Evolutionary conservation across 148 eudicot genomes (phyloP), one percentile per base, ranked within the genome.

Genomic region (Cornus controversa): DNA sequence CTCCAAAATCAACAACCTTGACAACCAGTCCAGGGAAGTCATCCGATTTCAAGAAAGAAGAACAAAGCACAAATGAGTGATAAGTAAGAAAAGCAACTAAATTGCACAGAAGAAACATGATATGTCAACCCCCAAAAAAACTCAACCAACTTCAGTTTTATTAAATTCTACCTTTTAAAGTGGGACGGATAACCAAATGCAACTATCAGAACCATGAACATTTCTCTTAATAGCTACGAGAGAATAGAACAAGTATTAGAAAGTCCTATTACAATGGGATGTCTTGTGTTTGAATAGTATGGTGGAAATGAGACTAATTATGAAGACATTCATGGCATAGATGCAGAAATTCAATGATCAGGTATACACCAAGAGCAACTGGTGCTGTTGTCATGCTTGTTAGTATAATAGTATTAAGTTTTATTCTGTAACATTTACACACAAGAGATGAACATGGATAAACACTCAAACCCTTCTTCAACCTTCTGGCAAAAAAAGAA

Each of bases 1-100:
- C 86, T 79, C 93, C 96, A 83, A 91, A 90, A 85, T 91, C 96
- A 72, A 91, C 93, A 75, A 91, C 90, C 83, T 91, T 91, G 40
- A 88, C 86, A 40, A 84, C 88, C 93, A 90, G 81, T 62, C 11
- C 67, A 73, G 63, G 65, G 63, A 31, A 57, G 40, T 29, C 28
- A 24, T 22, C 27, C 5, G 25, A 26, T 71, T 77, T 77, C 26
- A 18, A 77, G n/a, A 23, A 5, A 23, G 63, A 68, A 78, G 58
- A 45, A 1, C 0, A 31, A 72, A 79, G 23, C 77, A 74, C 68
- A 62, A 73, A 34, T 31, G 23, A 15, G 68, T 22, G 64, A 8
- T 20, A 1, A n/a, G 54, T 1, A 63, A 64, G 8, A 42, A 28
- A 22, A 25, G 26, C 50, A 45, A 65, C 6, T 27, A 16, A 27